Evolutionary conservation across 2,329 filamentous ascomycete species (phyloP).

Genomic region (Thelonectria olida): DNA sequence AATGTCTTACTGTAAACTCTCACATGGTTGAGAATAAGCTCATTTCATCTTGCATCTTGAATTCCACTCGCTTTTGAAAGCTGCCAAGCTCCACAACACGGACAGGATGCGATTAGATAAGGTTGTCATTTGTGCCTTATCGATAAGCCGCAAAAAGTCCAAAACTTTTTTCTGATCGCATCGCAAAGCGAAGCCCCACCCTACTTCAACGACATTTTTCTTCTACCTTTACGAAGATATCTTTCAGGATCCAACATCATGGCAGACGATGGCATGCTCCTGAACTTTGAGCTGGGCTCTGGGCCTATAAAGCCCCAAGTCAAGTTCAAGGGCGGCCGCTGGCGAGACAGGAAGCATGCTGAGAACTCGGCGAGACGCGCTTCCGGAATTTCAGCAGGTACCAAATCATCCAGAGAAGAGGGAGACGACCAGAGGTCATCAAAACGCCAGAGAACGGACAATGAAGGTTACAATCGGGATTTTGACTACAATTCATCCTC

Average conservation of each 20-base stretch:
- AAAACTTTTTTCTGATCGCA: constrained; percentile 29
- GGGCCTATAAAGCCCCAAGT: constrained; percentile 68
- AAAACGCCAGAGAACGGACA: constrained; percentile 56
- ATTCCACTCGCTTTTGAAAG: not conserved
- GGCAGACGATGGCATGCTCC: constrained; percentile 93
- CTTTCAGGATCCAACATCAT: constrained; percentile 57
- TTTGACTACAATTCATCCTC: constrained; percentile 28
- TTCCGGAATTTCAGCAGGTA: constrained; percentile 29
- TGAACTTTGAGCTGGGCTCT: constrained; percentile 87
- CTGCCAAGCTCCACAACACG: too few relatives aligned
- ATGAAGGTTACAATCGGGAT: constrained; percentile 21
- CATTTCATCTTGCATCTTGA: not conserved
- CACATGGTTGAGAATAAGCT: not conserved
- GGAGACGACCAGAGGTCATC: constrained; percentile 46
- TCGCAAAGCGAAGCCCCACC: constrained; percentile 31
- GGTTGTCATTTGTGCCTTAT: constrained; percentile 25
- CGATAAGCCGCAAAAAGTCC: constrained; percentile 32
- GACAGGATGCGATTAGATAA: constrained; percentile 26
- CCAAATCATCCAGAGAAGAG: constrained; percentile 33
- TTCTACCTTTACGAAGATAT: not conserved
- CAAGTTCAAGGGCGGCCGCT: constrained; percentile 88
- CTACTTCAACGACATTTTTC: constrained; percentile 25
- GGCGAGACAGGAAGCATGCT: constrained; percentile 87
- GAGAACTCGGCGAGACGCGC: constrained; percentile 46
- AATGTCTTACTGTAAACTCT: not conserved